phyloP scores from a whole-genome alignment of 1,139 yeast genomes.

The Kodamaea alishanica region DNA sequence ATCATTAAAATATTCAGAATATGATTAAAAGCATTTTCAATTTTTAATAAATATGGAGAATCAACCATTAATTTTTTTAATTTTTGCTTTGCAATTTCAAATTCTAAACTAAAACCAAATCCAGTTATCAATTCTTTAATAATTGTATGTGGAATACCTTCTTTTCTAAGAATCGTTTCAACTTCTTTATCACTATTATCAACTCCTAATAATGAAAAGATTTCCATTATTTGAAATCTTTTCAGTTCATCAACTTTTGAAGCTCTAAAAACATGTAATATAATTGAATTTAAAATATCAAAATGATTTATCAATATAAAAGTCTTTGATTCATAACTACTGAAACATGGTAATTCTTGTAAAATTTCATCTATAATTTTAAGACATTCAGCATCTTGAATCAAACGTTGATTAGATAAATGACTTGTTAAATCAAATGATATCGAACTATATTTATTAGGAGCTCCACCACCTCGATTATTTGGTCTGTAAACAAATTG shows the following conservation, averaged over 20 bases:
- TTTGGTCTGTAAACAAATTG: conserved; percentile 79
- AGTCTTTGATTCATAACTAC: conserved; percentile 37
- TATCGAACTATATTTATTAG: conserved; percentile 73
- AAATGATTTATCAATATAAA: conserved; percentile 73
- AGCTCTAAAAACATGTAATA: conserved; percentile 66
- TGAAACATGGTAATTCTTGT: conserved; percentile 61
- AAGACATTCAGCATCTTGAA: conserved; percentile 83
- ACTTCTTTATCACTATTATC: conserved; percentile 65
- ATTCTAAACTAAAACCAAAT: conserved; percentile 70
- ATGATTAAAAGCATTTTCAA: conserved; percentile 62
- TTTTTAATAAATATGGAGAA: conserved; percentile 57
- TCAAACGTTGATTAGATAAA: conserved; percentile 38
- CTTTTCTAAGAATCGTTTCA: conserved; percentile 58
- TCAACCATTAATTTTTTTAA: conserved; percentile 71
- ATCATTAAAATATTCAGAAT: conserved; percentile 54
- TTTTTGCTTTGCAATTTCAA: conserved; percentile 60
- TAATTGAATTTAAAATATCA: conserved; percentile 67
- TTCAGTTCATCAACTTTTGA: conserved; percentile 63
- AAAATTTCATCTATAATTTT: conserved; percentile 76
- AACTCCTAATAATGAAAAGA: conserved; percentile 72
- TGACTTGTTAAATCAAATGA: conserved; percentile 77
- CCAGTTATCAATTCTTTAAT: conserved; percentile 70
- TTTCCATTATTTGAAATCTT: conserved; percentile 60
- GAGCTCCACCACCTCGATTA: conserved; percentile 55
- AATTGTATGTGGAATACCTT: conserved; percentile 76